A percentile compares a stretch with the other conserved stretches of the same genome.
These are phyloP conservation scores for Phycomyces nitens DNA, from an alignment of 192 early-diverging fungal genomes.

Conservation along the genomic window DNA sequence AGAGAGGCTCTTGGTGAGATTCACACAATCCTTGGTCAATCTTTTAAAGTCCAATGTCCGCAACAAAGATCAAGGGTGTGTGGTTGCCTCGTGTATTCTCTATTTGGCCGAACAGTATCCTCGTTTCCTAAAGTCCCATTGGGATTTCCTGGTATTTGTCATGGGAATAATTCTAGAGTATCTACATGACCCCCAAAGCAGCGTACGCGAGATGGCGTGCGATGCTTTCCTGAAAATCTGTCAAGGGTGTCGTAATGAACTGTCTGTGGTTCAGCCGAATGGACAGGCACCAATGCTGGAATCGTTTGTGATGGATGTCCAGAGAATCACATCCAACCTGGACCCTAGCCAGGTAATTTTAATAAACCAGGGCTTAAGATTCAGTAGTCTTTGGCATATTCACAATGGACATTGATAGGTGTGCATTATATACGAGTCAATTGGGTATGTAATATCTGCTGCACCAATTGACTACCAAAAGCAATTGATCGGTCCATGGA, in stretches of 20 bases:
- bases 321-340: constrained; percentile 5
- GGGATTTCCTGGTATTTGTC: constrained; percentile 12
- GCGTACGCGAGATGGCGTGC: constrained; percentile 23
- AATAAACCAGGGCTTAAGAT: neutral
- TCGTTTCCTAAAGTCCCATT: constrained; percentile 17
- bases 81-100: constrained; percentile 17
- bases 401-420: neutral
- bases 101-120: constrained; percentile 28
- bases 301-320: constrained; percentile 3
- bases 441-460: constrained; percentile 13
- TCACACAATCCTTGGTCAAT: neutral
- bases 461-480: constrained; percentile 8
- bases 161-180: constrained; percentile 11
- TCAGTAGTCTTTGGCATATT: too few relatives aligned
- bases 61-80: constrained; percentile 12
- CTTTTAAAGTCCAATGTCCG: neutral
- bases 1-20: constrained; percentile 3
- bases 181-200: constrained; percentile 13
- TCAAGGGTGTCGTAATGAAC: constrained; percentile 18
- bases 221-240: constrained; percentile 24
- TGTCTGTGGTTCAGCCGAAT: neutral
- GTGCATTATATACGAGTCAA: constrained; percentile 23
- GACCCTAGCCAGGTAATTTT: constrained; percentile 8
- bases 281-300: constrained; percentile 15
- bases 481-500: constrained; percentile 3